Percentiles rank a stretch among this genome's conserved stretches.
These are phyloP conservation scores for Neurospora crassa DNA, from an alignment of 2,329 filamentous ascomycete species.

Conservation along the genomic window DNA sequence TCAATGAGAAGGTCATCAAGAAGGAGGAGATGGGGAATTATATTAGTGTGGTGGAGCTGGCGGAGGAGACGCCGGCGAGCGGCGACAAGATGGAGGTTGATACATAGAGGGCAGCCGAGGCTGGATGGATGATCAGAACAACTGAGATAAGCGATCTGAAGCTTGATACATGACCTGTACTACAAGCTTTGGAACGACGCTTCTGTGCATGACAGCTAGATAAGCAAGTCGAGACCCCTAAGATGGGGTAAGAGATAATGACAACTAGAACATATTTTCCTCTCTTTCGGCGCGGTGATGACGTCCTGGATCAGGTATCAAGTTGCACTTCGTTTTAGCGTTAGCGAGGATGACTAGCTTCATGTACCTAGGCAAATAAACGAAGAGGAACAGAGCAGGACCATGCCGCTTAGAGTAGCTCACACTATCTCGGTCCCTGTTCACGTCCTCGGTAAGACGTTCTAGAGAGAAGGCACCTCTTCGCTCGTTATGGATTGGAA, in stretches of 20 bases:
- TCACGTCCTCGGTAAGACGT: too few species aligned
- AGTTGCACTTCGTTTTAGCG: not conserved
- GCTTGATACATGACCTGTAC: not conserved
- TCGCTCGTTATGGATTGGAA: too few species aligned
- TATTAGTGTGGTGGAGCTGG: slow-evolving; percentile 78
- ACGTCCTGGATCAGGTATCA: not conserved
- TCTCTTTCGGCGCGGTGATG: not conserved
- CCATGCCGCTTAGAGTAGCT: too few species aligned
- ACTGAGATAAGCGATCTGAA: not conserved
- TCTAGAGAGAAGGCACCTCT: too few species aligned
- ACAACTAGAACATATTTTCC: not conserved
- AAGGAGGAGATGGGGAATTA: slow-evolving; percentile 93
- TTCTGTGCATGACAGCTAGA: not conserved
- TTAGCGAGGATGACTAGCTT: not conserved
- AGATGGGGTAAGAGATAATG: not conserved
- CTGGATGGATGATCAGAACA: not conserved
- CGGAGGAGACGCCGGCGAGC: slow-evolving; percentile 37
- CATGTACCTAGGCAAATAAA: too few species aligned
- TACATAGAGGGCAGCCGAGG: slow-evolving; percentile 28
- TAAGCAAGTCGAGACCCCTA: not conserved
- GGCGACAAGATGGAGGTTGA: slow-evolving; percentile 63
- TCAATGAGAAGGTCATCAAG: slow-evolving; percentile 93
- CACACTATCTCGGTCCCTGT: too few species aligned
- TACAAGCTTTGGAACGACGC: not conserved
- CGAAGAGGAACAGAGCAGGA: too few species aligned